Evolutionary conservation across 805 yeast species (phyloP), one percentile per base, ranked within the genome.

Genomic region (Pichia heedii): DNA sequence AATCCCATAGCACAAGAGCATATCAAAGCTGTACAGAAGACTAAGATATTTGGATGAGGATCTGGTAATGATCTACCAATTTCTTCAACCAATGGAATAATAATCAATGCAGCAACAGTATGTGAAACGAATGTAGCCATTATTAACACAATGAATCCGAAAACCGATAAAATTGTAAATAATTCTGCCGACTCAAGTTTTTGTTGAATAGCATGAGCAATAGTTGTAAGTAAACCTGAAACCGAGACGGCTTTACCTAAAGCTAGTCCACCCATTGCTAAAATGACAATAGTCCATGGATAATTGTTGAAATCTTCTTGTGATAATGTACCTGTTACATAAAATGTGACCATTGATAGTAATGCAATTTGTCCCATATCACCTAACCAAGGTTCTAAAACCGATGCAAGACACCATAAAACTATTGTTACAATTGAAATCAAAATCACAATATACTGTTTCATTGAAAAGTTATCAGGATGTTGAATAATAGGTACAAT

Each of bases 261-360:
- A 0, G 96, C 95, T 41, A 90, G 76, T 49, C 98, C 98, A 27
- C 98, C 98, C 98, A 90, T 93, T 4, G 97, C 97, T 50, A 90
- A 70, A 37, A 90, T 78, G 10, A 93, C 93, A 54, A 90, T 93
- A 5, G 95, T 88, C 98, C 98, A 90, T 50, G 95, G 79, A 60
- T 90, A 90, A 60, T 87, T 90, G 64, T 93, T 90, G 63, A 90
- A 88, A 58, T 90, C 98, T 45, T 89, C 96, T 1, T 88, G 81
- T 9, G 84, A 77, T 47, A 90, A 67, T 18, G 89, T 64, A 1
- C 97, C 96, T 0, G 96, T 77, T 5, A 96, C 97, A 57, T 90
- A 90, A 56, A 90, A 81, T n/a, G 87, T 64, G n/a, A 88, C 73
- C 55, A 90, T 74, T 11, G 98, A 97, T 16, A 89, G 73, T 44